Base-by-base conservation (phyloP, 345 rosid genomes). In the Hibiscus tridactylites region DNA sequence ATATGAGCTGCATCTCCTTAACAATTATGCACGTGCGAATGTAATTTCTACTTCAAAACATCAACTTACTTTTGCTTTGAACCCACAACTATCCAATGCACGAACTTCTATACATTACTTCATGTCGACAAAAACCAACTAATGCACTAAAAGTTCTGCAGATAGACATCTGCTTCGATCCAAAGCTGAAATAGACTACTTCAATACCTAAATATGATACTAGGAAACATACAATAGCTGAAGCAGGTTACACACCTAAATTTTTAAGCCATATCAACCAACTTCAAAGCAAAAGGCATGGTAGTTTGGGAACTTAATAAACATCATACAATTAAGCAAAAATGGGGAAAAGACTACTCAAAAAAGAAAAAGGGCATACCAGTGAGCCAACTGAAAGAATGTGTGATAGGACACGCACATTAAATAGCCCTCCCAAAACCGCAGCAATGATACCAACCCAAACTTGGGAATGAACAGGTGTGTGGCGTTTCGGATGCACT, bases 381-480 rank as follows among this genome's bases (percentile, higher is more conserved):
- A 95, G 73, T 47, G 98, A 78, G 78, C 99, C 99, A 39, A 92
- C 97, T 0, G 98, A 95, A 70, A 95, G 99, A 85, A 92, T 95
- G 88, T 88, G 96, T 9, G 98, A 90, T 58, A 95, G 98, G 56
- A 85, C 71, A 35, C 60, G 97, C 60, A 92, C 88, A 6, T 95
- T 95, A 77, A 95, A 85, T 59, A 92, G 74, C 75, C 99, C 98
- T 17, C 88, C 90, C 83, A 95, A 65, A 78, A 88, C 29, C 65
- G 80, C 81, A 78, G 98, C 98, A 65, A 92, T 85, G 70, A 86
- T 74, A 75, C 99, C 98, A 65, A 91, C 97, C 97, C 97, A 92
- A 76, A 92, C 77, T 84, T 95, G 99, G 71, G 99, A 92, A 77
- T 92, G 85, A 79, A 89, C 50, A 71, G 99, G 99, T 74, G 98